Percentiles rank a stretch among this genome's conserved stretches.
These are phyloP conservation scores for Pluteus cervinus DNA, from an alignment of 768 basidiomycete genomes.

Conservation along the genomic window DNA sequence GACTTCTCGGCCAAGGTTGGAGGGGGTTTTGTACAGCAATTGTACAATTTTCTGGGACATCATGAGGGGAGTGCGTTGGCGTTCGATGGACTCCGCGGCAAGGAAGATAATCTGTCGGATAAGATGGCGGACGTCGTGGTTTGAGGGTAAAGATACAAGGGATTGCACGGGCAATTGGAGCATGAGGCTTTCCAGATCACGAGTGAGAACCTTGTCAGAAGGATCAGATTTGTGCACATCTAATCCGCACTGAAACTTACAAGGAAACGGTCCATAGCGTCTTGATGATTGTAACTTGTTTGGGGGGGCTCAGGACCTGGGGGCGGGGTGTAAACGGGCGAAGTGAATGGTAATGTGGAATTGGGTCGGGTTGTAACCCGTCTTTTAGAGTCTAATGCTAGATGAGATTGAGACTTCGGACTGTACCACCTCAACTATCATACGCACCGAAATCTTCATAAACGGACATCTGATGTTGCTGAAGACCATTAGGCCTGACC, in stretches of 20 bases:
- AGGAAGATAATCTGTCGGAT: constrained; percentile 79
- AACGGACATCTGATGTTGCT: constrained; percentile 75
- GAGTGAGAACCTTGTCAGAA: constrained; percentile 29
- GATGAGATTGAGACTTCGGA: constrained; percentile 21
- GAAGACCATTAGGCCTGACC: constrained; percentile 77
- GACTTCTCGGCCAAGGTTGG: constrained; percentile 85
- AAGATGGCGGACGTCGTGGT: constrained; percentile 82
- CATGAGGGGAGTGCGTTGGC: constrained; percentile 79
- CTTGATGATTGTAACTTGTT: constrained; percentile 59
- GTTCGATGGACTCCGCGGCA: constrained; percentile 73
- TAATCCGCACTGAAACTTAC: no score
- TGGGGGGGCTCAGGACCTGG: constrained; percentile 52
- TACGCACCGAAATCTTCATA: constrained; percentile 90
- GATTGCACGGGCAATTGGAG: constrained; percentile 68
- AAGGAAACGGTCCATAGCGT: constrained; percentile 85
- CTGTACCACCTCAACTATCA: background rate
- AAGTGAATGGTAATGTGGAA: constrained; percentile 62
- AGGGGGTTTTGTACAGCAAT: constrained; percentile 83
- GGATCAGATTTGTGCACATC: no score
- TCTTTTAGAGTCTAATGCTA: constrained; percentile 46
- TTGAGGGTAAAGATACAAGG: constrained; percentile 65
- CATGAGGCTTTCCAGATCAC: constrained; percentile 80
- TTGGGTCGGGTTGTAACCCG: constrained; percentile 58
- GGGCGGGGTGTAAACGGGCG: constrained; percentile 50
- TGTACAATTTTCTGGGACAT: constrained; percentile 98